Evolutionary conservation across 2,329 filamentous ascomycete genomes (phyloP), one percentile per base, ranked within the genome.

Genomic region (Shiraia sp.): DNA sequence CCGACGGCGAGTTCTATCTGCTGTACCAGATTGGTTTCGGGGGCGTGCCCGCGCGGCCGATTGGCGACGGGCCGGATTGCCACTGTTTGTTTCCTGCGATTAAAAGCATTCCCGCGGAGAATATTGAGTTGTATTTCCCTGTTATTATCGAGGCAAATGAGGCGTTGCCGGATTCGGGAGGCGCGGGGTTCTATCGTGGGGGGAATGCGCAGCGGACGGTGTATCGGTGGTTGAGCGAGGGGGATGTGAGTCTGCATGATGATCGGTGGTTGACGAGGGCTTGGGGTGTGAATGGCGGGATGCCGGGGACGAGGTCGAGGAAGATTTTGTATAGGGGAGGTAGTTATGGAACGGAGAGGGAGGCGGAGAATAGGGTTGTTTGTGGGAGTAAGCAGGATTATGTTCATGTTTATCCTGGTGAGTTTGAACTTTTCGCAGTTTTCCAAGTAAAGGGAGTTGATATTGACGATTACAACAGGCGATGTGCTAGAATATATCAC

Each of bases 21-120:
- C 64, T 78, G 0, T 78, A 76, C 47, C 75, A 77, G 42, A 78
- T 78, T 38, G 74, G 73, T 0, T 78, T 78, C 26, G 75, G 75
- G 4, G 75, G 75, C 16, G 74, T 77, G 0, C 75, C 74, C 3
- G 75, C 74, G 0, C 68, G 75, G 0, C 72, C 72, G 1, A 69
- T 71, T 5, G 74, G 75, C 14, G 75, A 78, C 36, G 75, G 75
- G 2, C 72, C 71, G 1, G 74, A 78, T 47, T 77, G 75, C 42
- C 75, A 78, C 50, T 77, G 75, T 32, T 60, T 78, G 3, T 78
- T 77, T 55, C 75, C 75, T 0, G 72, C 73, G 2, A 77, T 78
- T 59, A 78, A 77, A 46, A 74, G 71, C 1, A 75, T 77, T 17
- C 75, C 75, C 0, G 74, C 73, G 0, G 75, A 78, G 52, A 74